These are phyloP conservation scores for Phaeolepiota aurea DNA, from an alignment of 768 basidiomycete species.

Conservation along the genomic window DNA sequence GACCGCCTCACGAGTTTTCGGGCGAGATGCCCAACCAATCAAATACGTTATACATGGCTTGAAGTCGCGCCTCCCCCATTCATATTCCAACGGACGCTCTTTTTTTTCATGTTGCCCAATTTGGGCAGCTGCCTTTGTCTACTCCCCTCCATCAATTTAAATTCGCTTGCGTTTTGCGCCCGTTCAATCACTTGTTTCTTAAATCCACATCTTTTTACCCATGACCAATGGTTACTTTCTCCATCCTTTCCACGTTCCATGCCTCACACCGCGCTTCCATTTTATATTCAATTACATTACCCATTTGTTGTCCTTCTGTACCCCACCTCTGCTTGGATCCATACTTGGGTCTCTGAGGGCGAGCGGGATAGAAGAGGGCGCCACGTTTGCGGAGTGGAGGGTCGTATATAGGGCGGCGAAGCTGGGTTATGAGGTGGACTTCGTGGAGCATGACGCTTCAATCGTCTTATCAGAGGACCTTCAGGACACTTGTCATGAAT, in stretches of 20 bases:
- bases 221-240: conserved; percentile 10
- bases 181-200: conserved; percentile 11
- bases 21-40: too few species aligned
- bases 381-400: conserved; percentile 29
- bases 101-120: conserved; percentile 45
- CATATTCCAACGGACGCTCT: conserved; percentile 66
- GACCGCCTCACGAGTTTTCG: background rate
- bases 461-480: too few species aligned
- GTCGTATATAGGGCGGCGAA: conserved; percentile 11
- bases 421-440: conserved; percentile 4
- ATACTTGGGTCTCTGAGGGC: conserved; percentile 33
- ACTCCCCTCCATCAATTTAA: conserved; percentile 8
- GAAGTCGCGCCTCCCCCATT: conserved; percentile 11
- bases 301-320: conserved; percentile 61
- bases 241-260: conserved; percentile 14
- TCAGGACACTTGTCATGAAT: background rate
- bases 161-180: conserved; percentile 17
- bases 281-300: conserved; percentile 9
- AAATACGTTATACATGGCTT: conserved; percentile 22
- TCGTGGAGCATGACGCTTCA: conserved; percentile 3
- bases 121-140: conserved; percentile 13
- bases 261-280: conserved; percentile 8
- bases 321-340: conserved; percentile 40
- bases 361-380: conserved; percentile 68
- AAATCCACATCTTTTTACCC: conserved; percentile 5